phyloP scores from a whole-genome alignment of 192 early-diverging fungal species.

The Geranomyces variabilis region DNA sequence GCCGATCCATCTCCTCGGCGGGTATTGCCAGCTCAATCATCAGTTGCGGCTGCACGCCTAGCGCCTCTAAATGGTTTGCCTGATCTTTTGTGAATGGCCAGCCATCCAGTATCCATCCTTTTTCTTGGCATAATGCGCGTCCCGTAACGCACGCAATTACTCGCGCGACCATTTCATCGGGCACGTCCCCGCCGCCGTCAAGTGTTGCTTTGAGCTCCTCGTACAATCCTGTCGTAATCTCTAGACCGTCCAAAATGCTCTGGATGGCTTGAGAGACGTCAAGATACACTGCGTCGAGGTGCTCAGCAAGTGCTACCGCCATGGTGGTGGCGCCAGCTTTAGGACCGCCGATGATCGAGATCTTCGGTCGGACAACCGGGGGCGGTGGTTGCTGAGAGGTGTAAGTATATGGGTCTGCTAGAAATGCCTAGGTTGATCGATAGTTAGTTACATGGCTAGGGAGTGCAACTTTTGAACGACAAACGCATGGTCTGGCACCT shows the following conservation, averaged over 20 bases:
- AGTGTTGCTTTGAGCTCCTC: slow-evolving; percentile 40
- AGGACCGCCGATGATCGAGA: slow-evolving; percentile 47
- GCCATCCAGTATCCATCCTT: slow-evolving; percentile 62
- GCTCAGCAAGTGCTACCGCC: slow-evolving; percentile 34
- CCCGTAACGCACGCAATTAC: slow-evolving; percentile 47
- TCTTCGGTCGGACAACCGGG: slow-evolving; percentile 42
- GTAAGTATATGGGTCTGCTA: slow-evolving; percentile 38
- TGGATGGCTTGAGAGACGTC: slow-evolving; percentile 43
- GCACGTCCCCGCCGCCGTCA: slow-evolving; percentile 33
- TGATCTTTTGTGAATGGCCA: slow-evolving; percentile 52
- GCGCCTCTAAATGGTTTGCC: slow-evolving; percentile 46
- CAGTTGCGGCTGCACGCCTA: slow-evolving; percentile 49
- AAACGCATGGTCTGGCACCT: slow-evolving; percentile 15
- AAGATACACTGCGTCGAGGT: slow-evolving; percentile 48
- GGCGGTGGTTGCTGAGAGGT: slow-evolving; percentile 37
- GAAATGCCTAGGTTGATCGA: slow-evolving; percentile 36
- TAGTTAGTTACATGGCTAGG: neutral
- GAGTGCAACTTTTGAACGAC: neutral
- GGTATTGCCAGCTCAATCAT: slow-evolving; percentile 46
- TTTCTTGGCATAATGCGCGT: slow-evolving; percentile 39
- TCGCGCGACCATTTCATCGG: slow-evolving; percentile 43
- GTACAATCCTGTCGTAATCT: slow-evolving; percentile 30
- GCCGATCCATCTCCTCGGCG: slow-evolving; percentile 22
- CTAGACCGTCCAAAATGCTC: slow-evolving; percentile 43
- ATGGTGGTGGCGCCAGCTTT: slow-evolving; percentile 52